Evolutionary conservation across 176 grass and related monocot genomes (phyloP).

Genomic region (Lolium multiflorum): DNA sequence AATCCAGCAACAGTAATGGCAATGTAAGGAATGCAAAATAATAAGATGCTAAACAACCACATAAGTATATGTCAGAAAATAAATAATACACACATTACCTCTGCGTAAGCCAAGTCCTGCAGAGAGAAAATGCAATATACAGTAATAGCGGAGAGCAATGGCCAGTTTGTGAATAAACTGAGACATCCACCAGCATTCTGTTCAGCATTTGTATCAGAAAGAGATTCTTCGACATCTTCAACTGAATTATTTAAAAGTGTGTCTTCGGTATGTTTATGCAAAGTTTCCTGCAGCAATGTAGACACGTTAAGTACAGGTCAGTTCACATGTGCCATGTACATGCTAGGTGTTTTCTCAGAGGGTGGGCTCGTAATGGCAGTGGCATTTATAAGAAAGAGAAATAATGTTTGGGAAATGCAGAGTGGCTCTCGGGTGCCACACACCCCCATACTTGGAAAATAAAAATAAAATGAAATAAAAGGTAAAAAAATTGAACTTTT

Average conservation of each 20-base stretch:
- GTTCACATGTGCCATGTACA: not conserved
- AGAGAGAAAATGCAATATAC: constrained; percentile 93
- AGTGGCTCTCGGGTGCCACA: too few relatives aligned
- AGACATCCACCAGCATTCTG: constrained; percentile 48
- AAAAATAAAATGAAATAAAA: too few relatives aligned
- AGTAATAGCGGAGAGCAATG: constrained; percentile 79
- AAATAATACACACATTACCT: constrained; percentile 57
- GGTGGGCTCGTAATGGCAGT: too few relatives aligned
- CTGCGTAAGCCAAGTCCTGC: constrained; percentile 89
- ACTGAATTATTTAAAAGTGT: constrained; percentile 46
- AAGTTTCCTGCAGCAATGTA: constrained; percentile 67
- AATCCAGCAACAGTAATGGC: constrained; percentile 31
- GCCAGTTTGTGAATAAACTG: constrained; percentile 85
- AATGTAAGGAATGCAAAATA: constrained; percentile 24
- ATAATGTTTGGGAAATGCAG: too few relatives aligned
- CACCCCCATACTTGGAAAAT: too few relatives aligned
- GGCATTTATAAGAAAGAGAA: too few relatives aligned
- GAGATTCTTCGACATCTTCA: constrained; percentile 55
- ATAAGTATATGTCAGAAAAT: constrained; percentile 29
- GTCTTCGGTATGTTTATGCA: constrained; percentile 72
- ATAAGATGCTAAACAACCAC: constrained; percentile 13
- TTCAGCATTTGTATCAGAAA: constrained; percentile 47
- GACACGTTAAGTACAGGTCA: constrained; percentile 11
- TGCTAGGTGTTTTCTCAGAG: not conserved
- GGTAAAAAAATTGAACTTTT: too few relatives aligned